These are phyloP conservation scores for Stentor roeselii DNA, from an alignment of 73 alveolate species.

Conservation along the genomic window DNA sequence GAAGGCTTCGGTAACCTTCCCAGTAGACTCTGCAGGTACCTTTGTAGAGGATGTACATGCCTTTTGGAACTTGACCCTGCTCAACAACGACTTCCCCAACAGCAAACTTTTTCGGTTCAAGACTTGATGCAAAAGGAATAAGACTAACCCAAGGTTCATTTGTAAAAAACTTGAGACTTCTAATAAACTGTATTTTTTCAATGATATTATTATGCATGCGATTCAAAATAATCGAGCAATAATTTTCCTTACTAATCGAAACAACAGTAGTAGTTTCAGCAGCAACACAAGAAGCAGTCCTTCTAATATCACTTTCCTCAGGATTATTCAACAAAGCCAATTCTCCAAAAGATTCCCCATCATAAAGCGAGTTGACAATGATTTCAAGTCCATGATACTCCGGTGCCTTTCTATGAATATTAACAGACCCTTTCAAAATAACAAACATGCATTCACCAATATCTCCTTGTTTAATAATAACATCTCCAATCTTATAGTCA, in stretches of 20 bases:
- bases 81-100: not conserved
- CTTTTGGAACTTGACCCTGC: not conserved
- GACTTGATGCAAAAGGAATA: not conserved
- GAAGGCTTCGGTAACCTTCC: conserved; percentile 10
- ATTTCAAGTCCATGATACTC: not conserved
- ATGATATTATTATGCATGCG: not conserved
- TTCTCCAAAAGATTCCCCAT: conserved; percentile 16
- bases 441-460: conserved; percentile 29
- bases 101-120: not conserved
- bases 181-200: not conserved
- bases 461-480: conserved; percentile 5
- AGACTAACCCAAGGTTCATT: not conserved
- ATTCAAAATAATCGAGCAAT: not conserved
- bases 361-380: not conserved
- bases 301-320: not conserved
- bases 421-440: conserved; percentile 12
- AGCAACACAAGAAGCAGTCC: conserved; percentile 23
- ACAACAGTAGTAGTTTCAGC: not conserved
- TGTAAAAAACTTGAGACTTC: not conserved
- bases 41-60: not conserved
- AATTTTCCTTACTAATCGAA: not conserved
- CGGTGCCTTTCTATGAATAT: not conserved
- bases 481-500: conserved; percentile 8
- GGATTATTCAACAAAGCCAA: not conserved
- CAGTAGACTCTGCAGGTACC: conserved; percentile 1